phyloP scores from a whole-genome alignment of 2,329 filamentous ascomycete genomes.

The Colletotrichum sidae region DNA sequence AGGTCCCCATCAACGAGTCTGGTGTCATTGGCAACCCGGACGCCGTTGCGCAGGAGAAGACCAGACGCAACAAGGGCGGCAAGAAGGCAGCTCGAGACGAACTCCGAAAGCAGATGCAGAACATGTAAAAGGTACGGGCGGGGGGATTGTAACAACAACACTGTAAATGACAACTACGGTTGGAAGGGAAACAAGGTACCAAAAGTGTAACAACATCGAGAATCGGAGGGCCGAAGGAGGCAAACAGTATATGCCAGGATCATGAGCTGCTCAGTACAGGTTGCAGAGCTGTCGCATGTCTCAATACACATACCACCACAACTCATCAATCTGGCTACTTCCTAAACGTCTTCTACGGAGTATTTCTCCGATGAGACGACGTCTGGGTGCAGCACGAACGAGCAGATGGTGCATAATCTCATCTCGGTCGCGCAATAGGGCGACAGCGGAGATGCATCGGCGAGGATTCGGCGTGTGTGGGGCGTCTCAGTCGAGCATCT shows the following conservation, averaged over 20 bases:
- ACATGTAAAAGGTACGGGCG: constrained; percentile 20
- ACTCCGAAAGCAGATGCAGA: constrained; percentile 54
- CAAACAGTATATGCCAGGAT: too few relatives aligned
- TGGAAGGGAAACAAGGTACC: constrained; percentile 13
- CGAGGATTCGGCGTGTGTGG: background rate
- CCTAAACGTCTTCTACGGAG: too few relatives aligned
- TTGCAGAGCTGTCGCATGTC: too few relatives aligned
- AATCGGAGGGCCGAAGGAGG: too few relatives aligned
- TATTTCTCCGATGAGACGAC: too few relatives aligned
- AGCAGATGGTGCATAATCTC: too few relatives aligned
- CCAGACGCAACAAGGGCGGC: constrained; percentile 56
- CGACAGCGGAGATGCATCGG: constrained; percentile 23
- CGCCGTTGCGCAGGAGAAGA: constrained; percentile 51
- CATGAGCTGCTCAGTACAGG: too few relatives aligned
- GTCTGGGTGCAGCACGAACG: too few relatives aligned
- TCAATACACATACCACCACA: too few relatives aligned
- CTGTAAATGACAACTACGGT: constrained; percentile 21
- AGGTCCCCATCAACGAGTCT: constrained; percentile 47
- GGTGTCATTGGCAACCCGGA: constrained; percentile 40
- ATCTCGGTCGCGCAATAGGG: too few relatives aligned
- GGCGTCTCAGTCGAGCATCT: constrained; percentile 16
- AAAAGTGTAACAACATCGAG: constrained; percentile 26
- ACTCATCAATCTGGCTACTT: too few relatives aligned
- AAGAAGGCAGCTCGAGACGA: constrained; percentile 51
- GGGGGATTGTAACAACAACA: constrained; percentile 14